Conservation (phyloP, 371 early-diverging fungal genomes). For the Mortierella sp. region DNA sequence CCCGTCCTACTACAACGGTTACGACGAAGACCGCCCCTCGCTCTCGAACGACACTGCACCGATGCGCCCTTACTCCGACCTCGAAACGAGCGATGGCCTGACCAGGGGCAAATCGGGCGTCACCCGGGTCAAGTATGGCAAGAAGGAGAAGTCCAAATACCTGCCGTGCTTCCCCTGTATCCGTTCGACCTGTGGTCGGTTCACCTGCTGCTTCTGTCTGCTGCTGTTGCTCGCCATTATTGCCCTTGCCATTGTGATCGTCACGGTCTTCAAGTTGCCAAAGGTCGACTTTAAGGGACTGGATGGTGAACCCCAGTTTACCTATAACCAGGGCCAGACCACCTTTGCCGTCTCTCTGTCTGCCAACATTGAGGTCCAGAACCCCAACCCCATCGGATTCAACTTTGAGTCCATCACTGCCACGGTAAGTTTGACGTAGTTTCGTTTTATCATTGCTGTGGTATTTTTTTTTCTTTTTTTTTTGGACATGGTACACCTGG, state of each 20-base stretch:
- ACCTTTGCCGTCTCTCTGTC: constrained; percentile 22
- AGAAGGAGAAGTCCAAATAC: constrained; percentile 47
- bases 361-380: constrained; percentile 62
- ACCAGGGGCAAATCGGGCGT: constrained; percentile 40
- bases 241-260: constrained; percentile 39
- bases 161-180: constrained; percentile 52
- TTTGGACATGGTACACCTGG: not conserved
- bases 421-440: constrained; percentile 55
- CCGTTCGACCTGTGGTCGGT: constrained; percentile 54
- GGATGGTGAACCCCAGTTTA: constrained; percentile 21
- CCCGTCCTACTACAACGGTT: constrained; percentile 47
- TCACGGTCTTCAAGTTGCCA: constrained; percentile 53
- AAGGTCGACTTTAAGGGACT: constrained; percentile 37
- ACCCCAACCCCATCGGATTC: constrained; percentile 69
- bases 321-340: constrained; percentile 25
- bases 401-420: constrained; percentile 68
- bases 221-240: constrained; percentile 41
- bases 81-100: constrained; percentile 42
- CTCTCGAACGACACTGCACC: constrained; percentile 55
- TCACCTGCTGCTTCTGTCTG: constrained; percentile 51
- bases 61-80: constrained; percentile 38
- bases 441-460: not conserved
- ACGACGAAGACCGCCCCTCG: constrained; percentile 55
- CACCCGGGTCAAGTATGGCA: constrained; percentile 47
- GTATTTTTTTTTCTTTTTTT: not conserved